Percentiles rank a stretch among this genome's conserved stretches.
Conservation (phyloP, 2,329 filamentous ascomycete species). For the Ceratocystis ficicola region DNA sequence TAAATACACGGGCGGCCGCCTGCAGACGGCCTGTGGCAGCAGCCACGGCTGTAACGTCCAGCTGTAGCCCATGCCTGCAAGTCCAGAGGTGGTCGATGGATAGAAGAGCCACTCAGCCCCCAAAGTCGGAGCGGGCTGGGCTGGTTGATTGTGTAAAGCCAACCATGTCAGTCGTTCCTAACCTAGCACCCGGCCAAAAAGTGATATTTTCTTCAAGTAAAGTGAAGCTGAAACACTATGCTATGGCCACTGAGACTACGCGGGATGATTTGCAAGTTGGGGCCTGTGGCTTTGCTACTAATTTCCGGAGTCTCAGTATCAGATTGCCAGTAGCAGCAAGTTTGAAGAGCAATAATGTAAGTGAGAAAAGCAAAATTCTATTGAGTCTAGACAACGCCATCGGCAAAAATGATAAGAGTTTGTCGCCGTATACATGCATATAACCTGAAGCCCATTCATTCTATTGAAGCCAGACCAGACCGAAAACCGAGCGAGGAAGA, state of each 20-base stretch:
- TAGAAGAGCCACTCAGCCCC: neutral
- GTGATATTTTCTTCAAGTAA: too few species aligned
- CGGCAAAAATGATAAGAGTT: neutral
- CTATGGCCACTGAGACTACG: neutral
- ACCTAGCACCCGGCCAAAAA: too few species aligned
- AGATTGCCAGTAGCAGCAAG: neutral
- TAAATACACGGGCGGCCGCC: neutral
- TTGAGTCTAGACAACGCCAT: neutral
- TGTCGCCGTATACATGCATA: conserved; percentile 1
- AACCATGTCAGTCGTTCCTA: too few species aligned
- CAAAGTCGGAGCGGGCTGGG: neutral
- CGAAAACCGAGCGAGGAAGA: neutral
- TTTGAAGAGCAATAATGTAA: neutral
- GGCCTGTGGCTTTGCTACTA: neutral
- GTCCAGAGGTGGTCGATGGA: neutral
- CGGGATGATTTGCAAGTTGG: too few species aligned
- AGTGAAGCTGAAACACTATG: neutral
- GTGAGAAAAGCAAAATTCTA: neutral
- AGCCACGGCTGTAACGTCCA: neutral
- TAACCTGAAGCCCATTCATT: conserved; percentile 2
- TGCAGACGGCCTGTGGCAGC: neutral
- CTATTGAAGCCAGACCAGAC: conserved; percentile 4
- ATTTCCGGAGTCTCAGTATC: neutral
- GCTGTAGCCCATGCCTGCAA: neutral
- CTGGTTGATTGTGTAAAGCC: too few species aligned